Evolutionary conservation across 768 basidiomycete genomes (phyloP), one percentile per base, ranked within the genome.

Genomic region (Sutorius australiensis): DNA sequence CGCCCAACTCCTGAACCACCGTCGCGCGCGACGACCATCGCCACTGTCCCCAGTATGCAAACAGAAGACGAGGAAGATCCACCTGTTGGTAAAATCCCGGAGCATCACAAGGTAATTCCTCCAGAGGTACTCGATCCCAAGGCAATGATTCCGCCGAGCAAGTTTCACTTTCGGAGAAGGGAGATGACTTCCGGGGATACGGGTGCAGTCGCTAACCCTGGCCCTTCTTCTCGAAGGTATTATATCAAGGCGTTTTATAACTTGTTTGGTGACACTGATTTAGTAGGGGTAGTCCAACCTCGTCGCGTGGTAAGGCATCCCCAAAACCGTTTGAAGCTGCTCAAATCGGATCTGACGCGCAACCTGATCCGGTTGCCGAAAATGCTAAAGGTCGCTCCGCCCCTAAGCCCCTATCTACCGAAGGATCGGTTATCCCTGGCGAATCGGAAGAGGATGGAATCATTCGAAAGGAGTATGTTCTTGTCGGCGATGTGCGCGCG

Each of bases 401-500:
- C 19, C 54, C 43, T 0, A 72, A 63, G 31, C 63, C 65, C 6
- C 58, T 79, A 3, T 73, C 82, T 0, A 81, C 83, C 37, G 78
- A 81, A 36, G 82, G 78, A 2, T 89, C 88, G 0, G 68, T 80
- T 51, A 90, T 90, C 47, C 89, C 89, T 11, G 89, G 89, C 3
- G 89, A 92, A 67, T 87, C 85, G 0, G 89, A 91, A 62, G 89
- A 92, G 64, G 89, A 91, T 63, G 87, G 87, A 0, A 74, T 85
- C 46, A 75, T 92, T 45, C 79, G 87, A 48, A 80, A 84, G 56
- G 95, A 98, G 63, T 99, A 99, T 61, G 95, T 98, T 0, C 80
- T 99, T 1, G 90, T 98, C 1, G 94, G 88, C 39, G 93, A 99
- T 68, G 83, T 81, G 49, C 79, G 86, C 46, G 90, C 90, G 2